Base-by-base conservation (phyloP, 2,329 filamentous ascomycete species). In the Rhynchosporium agropyri region DNA sequence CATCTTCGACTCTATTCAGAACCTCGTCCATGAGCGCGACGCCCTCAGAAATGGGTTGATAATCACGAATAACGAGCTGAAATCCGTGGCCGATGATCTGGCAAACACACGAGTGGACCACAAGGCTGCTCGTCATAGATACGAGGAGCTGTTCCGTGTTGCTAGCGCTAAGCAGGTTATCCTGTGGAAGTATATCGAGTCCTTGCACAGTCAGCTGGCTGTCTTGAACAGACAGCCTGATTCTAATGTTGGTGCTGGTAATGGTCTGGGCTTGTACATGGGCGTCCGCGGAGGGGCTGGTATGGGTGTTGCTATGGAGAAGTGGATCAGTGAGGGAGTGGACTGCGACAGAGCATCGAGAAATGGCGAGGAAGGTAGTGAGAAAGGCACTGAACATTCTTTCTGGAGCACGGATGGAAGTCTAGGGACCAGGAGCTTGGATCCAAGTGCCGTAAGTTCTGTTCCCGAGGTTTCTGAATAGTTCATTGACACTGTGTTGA, bases 151-250 rank as follows among this genome's bases (percentile, higher is more conserved):
- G 10, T 38, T 55, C 8, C 43, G 36, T 10, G 60, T 62, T 29
- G 43, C 46, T 5, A 59, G 49, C 15, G 55, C 51, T 1, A 65
- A 67, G 58, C 58, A 63, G 42, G 58, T 62, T 4, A 26, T 63
- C 15, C 58, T 67, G n/a, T 64, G 61, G 63, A 65, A 65, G n/a
- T 63, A 56, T n/a, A 55, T 65, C 26, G 63, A 61, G 4, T 45
- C 38, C 12, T n/a, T 57, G 26, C 54, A 54, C 20, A 42, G 10
- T 7, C 38, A 57, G 40, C 40, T 57, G 10, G 40, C 40, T 28
- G 9, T 26, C 38, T 20, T 36, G 3, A 54, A 42, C 28, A 36
- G 33, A 4, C 8, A 42, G 36, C 51, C 51, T 13, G 33, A 2
- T 28, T 3, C 51, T 12, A 29, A 42, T 7, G 13, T 29, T 40